Evolutionary conservation across 345 rosid genomes (phyloP), one percentile per base, ranked within the genome.

Genomic region (Combretum micranthum): DNA sequence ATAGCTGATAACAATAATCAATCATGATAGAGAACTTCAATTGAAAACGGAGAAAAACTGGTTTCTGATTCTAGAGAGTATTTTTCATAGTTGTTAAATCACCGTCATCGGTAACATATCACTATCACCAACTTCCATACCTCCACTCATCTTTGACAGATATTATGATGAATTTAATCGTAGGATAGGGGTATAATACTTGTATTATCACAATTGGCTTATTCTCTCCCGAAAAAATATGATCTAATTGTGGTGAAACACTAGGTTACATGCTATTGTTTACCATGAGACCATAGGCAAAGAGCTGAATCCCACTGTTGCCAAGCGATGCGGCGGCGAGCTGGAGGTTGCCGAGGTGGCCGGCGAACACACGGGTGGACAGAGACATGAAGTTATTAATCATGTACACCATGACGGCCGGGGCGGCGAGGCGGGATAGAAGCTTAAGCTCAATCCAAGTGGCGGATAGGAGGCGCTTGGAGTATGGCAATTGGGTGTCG

Each of bases 281-380:
- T 48, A 71, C 75, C 75, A 71, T 37, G 42, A 71, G 62, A 52
- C 75, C 75, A 47, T 42, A 68, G 42, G 66, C 73, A 15, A 72
- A 60, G 20, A 68, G 63, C 25, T 72, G 73, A 37, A 72, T 46
- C 20, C 77, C 77, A 11, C 55, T 63, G 52, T 68, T 72, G 48
- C 77, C 73, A 14, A 68, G 77, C 14, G 69, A 63, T 18, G 66
- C 69, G 2, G 70, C 77, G 12, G 77, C 77, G 14, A 72, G 72
- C 39, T 72, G 66, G 26, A 72, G 77, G 57, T 68, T 68, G 15
- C 77, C 72, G 3, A 72, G 77, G 55, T 68, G 77, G 21, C 77
- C 77, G 32, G 68, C 67, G 6, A 68, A 64, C 37, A 64, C 21
- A 2, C 71, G 69, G 4, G 77, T 66, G n/a, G 77, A 64, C 39